Conservation (phyloP, 2,329 filamentous ascomycete species). For the Phyllosticta citriasiana region DNA sequence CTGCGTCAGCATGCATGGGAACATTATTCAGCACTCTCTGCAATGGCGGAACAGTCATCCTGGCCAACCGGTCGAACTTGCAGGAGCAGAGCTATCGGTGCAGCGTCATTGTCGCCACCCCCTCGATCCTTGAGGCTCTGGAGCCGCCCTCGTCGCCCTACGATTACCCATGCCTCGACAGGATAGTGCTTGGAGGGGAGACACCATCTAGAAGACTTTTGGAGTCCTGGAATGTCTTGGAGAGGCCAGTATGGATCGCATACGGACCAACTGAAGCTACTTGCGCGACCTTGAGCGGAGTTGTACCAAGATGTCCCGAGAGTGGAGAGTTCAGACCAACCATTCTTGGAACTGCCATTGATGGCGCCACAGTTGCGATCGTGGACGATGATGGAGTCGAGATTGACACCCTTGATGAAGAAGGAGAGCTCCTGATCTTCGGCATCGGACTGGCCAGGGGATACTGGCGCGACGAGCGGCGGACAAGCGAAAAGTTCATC, state of each 20-base stretch:
- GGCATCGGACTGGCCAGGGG: neutral
- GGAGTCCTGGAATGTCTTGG: neutral
- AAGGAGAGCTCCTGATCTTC: neutral
- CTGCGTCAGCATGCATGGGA: neutral
- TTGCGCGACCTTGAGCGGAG: neutral
- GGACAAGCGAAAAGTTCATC: conserved; percentile 6
- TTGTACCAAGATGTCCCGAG: neutral
- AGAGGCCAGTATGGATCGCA: neutral
- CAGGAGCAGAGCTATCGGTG: neutral
- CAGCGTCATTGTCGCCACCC: neutral
- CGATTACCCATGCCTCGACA: neutral
- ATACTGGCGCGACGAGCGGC: neutral
- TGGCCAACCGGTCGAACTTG: neutral
- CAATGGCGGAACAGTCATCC: neutral
- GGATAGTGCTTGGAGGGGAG: neutral
- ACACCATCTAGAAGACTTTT: neutral
- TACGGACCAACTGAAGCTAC: neutral
- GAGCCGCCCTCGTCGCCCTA: neutral
- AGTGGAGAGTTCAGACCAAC: neutral
- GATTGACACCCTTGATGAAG: neutral
- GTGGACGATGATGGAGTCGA: neutral
- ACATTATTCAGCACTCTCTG: neutral
- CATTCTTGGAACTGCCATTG: neutral
- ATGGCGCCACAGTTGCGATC: neutral
- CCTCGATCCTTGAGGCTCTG: neutral